These are phyloP conservation scores for Backusella circina DNA, from an alignment of 192 early-diverging fungal genomes.

Conservation along the genomic window DNA sequence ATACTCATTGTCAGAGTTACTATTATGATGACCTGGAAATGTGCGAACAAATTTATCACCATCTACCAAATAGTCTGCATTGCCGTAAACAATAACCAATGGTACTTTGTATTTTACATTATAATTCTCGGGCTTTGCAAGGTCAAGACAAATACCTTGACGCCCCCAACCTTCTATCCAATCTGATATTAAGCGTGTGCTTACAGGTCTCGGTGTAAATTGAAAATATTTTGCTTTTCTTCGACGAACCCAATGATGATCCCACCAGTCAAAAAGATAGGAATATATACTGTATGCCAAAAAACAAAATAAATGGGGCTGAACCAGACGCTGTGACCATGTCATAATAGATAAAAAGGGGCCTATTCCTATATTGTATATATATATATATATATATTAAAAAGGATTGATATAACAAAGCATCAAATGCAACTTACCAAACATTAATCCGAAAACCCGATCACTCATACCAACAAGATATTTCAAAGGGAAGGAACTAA, in stretches of 20 bases:
- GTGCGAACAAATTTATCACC: conserved; percentile 20
- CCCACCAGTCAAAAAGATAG: conserved; percentile 49
- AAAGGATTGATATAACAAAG: neutral
- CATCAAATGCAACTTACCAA: conserved; percentile 6
- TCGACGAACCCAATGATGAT: conserved; percentile 39
- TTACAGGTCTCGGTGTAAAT: conserved; percentile 46
- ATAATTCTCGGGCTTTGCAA: neutral
- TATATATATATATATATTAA: neutral
- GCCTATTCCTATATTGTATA: conserved; percentile 4
- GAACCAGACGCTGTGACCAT: conserved; percentile 22
- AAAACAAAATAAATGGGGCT: conserved; percentile 24
- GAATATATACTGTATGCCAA: conserved; percentile 49
- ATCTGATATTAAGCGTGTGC: conserved; percentile 14
- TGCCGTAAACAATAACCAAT: conserved; percentile 46
- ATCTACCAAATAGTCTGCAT: conserved; percentile 43
- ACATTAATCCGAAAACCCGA: neutral
- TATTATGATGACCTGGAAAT: conserved; percentile 5
- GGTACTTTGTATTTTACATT: conserved; percentile 12
- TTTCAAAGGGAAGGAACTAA: conserved; percentile 14
- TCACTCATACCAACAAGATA: neutral
- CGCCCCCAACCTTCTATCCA: conserved; percentile 30
- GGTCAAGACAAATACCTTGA: conserved; percentile 12
- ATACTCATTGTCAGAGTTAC: neutral
- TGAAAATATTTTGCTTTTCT: conserved; percentile 47
- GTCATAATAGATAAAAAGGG: conserved; percentile 46